Evolutionary conservation across 179 eudicot genomes (phyloP).

Genomic region (Kewa caespitosa): DNA sequence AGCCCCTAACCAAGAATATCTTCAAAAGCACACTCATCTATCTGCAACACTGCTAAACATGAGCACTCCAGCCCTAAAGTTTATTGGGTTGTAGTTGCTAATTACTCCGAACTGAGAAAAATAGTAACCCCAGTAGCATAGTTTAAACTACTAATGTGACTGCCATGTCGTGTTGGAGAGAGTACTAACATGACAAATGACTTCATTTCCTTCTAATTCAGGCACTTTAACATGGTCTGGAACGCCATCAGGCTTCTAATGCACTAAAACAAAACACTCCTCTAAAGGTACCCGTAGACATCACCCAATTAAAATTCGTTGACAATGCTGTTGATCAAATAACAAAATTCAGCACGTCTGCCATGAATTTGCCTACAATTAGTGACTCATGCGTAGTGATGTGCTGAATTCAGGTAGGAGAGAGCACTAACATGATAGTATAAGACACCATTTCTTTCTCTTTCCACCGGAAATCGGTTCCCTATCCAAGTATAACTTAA

Average conservation of each 20-base stretch:
- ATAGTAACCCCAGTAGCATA: neutral
- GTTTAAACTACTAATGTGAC: neutral
- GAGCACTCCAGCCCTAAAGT: neutral
- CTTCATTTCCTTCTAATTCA: neutral
- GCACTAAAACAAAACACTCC: neutral
- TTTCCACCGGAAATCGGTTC: neutral
- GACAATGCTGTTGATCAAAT: no score
- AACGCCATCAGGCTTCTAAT: neutral
- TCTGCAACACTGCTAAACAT: neutral
- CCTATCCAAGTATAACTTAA: no score
- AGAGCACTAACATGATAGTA: neutral
- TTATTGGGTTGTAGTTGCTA: no score
- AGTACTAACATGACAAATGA: no score
- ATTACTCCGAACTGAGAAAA: no score
- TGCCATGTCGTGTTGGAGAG: neutral
- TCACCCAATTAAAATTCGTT: no score
- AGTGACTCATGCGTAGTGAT: no score
- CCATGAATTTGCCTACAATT: no score
- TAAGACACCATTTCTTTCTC: neutral
- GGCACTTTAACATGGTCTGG: neutral
- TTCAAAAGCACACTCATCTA: conserved; percentile 3
- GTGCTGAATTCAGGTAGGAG: no score
- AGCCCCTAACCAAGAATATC: neutral
- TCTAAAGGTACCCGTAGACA: no score
- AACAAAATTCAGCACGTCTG: no score